phyloP scores from a whole-genome alignment of 306 rosid species.

The Pterocarpus santalinus region DNA sequence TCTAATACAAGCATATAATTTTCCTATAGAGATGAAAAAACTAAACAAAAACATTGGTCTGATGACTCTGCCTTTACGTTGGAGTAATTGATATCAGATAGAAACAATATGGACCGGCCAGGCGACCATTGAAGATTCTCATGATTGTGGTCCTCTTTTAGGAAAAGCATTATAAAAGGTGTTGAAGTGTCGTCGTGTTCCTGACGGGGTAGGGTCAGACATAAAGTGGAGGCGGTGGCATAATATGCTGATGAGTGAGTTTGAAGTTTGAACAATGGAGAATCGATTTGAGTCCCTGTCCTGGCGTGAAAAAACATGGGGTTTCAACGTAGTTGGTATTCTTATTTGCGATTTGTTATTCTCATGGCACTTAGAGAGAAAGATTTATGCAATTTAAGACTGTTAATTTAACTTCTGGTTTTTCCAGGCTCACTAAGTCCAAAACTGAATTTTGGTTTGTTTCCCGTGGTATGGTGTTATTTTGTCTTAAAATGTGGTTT shows the following conservation, averaged over 20 bases:
- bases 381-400: background rate
- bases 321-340: background rate
- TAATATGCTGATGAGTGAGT: background rate
- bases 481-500: too few relatives aligned
- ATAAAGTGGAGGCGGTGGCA: background rate
- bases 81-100: background rate
- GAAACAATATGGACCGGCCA: background rate
- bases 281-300: background rate
- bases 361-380: background rate
- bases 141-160: background rate
- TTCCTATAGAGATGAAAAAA: background rate
- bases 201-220: background rate
- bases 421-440: too few relatives aligned
- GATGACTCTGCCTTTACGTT: background rate
- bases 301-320: slow-evolving; percentile 7
- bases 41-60: background rate
- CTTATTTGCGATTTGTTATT: background rate
- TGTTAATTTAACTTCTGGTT: too few relatives aligned
- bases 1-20: background rate
- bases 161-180: background rate
- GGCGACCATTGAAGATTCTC: background rate
- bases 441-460: too few relatives aligned
- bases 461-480: too few relatives aligned
- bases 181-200: background rate
- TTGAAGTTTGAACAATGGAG: background rate